A percentile compares a stretch with the other conserved stretches of the same genome.
These are phyloP conservation scores for Gynochthodes officinalis DNA, from an alignment of 257 asterid species.

Conservation along the genomic window DNA sequence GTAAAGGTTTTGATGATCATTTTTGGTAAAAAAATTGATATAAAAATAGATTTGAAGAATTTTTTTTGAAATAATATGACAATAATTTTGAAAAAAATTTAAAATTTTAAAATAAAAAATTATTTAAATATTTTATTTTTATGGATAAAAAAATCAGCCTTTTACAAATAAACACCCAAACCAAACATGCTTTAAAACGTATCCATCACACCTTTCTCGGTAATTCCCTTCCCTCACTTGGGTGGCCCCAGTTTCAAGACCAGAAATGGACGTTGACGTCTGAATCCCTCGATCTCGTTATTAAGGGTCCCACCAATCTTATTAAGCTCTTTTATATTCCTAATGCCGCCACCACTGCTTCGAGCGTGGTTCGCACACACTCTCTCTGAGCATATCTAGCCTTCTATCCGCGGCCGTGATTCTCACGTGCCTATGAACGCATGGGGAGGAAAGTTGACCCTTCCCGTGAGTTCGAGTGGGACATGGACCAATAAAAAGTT, in stretches of 20 bases:
- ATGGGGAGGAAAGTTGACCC: conserved; percentile 21
- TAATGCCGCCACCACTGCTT: not conserved
- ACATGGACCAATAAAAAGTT: conserved; percentile 33
- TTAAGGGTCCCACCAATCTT: conserved; percentile 11
- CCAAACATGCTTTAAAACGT: conserved; percentile 4
- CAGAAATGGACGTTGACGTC: conserved; percentile 15
- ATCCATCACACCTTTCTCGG: conserved; percentile 11
- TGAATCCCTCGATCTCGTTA: conserved; percentile 19
- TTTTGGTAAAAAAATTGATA: no score
- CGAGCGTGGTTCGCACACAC: conserved; percentile 17
- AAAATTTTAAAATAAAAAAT: no score
- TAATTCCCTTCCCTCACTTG: not conserved
- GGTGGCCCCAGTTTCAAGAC: conserved; percentile 17
- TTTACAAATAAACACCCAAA: no score
- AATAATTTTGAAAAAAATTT: no score
- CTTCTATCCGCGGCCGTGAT: not conserved
- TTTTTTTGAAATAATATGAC: no score
- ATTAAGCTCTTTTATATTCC: not conserved
- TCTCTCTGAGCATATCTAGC: not conserved
- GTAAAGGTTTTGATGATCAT: no score
- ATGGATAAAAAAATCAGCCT: no score
- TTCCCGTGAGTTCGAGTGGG: conserved; percentile 25
- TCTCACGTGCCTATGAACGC: not conserved
- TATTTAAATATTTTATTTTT: no score
- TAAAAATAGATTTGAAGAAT: no score